Evolutionary conservation across 805 yeast genomes (phyloP).

Genomic region (Candida xyloterini): DNA sequence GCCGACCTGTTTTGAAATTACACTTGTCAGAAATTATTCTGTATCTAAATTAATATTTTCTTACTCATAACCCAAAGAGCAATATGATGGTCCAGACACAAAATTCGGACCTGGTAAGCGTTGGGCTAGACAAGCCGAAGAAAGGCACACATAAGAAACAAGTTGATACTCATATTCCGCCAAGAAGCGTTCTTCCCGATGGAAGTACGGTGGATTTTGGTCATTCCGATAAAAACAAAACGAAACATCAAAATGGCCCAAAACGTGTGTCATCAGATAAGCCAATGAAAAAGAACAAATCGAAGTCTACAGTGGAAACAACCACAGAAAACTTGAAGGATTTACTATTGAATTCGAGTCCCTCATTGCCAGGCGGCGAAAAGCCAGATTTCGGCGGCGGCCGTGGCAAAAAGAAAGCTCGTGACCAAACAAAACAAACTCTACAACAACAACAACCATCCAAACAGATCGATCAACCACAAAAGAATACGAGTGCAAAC

Average conservation of each 20-base stretch:
- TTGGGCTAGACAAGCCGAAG: slow-evolving; percentile 34
- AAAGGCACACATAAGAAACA: slow-evolving; percentile 20
- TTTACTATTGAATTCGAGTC: slow-evolving; percentile 17
- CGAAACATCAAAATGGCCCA: slow-evolving; percentile 11
- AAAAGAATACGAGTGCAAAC: slow-evolving; percentile 8
- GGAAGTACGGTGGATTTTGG: slow-evolving; percentile 29
- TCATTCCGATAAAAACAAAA: slow-evolving; percentile 16
- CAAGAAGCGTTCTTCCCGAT: slow-evolving; percentile 32
- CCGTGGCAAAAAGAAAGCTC: slow-evolving; percentile 7
- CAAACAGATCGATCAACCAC: not conserved
- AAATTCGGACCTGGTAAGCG: slow-evolving; percentile 2
- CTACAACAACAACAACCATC: slow-evolving; percentile 4
- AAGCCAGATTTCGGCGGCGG: slow-evolving; percentile 24
- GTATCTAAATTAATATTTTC: slow-evolving; percentile 1
- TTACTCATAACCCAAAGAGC: slow-evolving; percentile 2
- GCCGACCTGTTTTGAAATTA: slow-evolving; percentile 27
- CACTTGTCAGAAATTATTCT: slow-evolving; percentile 3
- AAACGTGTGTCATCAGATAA: slow-evolving; percentile 11
- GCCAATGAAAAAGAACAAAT: slow-evolving; percentile 18
- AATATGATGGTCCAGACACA: slow-evolving; percentile 13
- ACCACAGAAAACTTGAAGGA: slow-evolving; percentile 24
- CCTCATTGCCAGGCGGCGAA: slow-evolving; percentile 22
- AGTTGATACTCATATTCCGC: slow-evolving; percentile 26
- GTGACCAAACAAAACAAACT: slow-evolving; percentile 5
- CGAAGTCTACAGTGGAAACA: slow-evolving; percentile 20